Percentiles rank a stretch among this genome's conserved stretches.
Conservation (phyloP, 495 filamentous ascomycete species). For the Penicillium cataractarum region DNA sequence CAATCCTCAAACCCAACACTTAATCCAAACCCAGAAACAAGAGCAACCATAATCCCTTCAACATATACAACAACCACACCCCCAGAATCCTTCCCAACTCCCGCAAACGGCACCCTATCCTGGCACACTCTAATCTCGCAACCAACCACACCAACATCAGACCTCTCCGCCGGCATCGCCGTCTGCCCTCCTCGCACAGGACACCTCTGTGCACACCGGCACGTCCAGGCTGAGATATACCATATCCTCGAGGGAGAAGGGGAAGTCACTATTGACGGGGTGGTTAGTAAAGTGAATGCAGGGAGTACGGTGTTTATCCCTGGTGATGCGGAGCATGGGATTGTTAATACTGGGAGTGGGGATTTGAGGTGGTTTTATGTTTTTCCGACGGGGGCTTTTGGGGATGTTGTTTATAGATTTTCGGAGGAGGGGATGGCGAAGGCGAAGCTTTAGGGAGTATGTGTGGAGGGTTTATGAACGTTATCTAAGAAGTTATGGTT, state of each 20-base stretch:
- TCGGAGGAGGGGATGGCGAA: not conserved
- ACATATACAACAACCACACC: constrained; percentile 10
- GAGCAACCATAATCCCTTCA: constrained; percentile 18
- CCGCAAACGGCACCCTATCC: constrained; percentile 24
- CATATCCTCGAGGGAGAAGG: constrained; percentile 38
- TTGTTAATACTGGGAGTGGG: constrained; percentile 29
- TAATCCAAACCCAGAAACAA: not conserved
- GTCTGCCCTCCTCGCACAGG: constrained; percentile 29
- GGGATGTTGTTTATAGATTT: constrained; percentile 41
- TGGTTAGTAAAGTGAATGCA: constrained; percentile 14
- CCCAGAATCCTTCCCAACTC: constrained; percentile 27
- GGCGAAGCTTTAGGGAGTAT: not conserved
- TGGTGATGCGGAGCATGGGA: constrained; percentile 39
- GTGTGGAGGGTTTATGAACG: not conserved
- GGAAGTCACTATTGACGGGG: constrained; percentile 35
- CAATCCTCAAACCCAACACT: not conserved
- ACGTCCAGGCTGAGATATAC: constrained; percentile 44
- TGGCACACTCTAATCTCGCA: constrained; percentile 44
- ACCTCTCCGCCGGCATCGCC: constrained; percentile 39
- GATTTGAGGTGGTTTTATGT: constrained; percentile 44
- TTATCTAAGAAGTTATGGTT: too few relatives aligned
- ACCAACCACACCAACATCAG: constrained; percentile 29
- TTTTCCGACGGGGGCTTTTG: constrained; percentile 36
- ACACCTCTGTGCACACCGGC: constrained; percentile 36
- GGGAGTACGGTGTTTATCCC: constrained; percentile 42